Base-by-base conservation (phyloP, 2,329 filamentous ascomycete species). In the Epichloe typhina region DNA sequence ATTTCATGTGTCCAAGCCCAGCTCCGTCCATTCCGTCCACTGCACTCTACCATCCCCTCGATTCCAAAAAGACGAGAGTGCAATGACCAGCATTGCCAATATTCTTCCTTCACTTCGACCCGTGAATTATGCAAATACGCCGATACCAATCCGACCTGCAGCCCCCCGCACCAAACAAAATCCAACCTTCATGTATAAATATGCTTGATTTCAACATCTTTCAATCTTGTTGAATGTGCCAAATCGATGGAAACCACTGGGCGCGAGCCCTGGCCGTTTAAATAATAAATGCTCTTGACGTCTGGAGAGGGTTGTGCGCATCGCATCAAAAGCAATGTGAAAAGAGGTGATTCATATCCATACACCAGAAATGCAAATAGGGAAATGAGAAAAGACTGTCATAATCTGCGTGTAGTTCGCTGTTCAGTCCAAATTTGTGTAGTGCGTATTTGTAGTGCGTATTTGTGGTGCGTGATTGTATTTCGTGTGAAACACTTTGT, bases 21-120 rank as follows among this genome's bases (percentile, higher is more conserved):
- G 43, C 8, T 21, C 42, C 31, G 23, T 38, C 6, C 21, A 19
- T 39, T 26, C 7, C 36, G 13, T 36, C 13, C 44, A 47, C 45
- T 48, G 50, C 50, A 51, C 45, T 39, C 45, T 35, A 17, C 38
- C 41, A 31, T 44, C 39, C 39, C 46, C 36, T 47, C 9, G 31
- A 41, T 8, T 36, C 23, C 21, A 35, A 46, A 42, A 52, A 46
- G 42, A 44, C 44, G 43, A 49, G 50, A 50, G 50, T 51, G 41
- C 50, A 52, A 52, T 47, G 48, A 40, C 50, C 50, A 47, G 53
- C 48, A 49, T 51, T 51, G 53, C 47, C 36, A 42, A 47, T 38
- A 42, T 47, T 36, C 38, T 23, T 39, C 33, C 33, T 39, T 35
- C 35, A 31, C 12, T 17, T 13, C 35, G 21, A 36, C 21, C 21